Conservation (phyloP, 495 filamentous ascomycete genomes). For the Physcia stellaris region DNA sequence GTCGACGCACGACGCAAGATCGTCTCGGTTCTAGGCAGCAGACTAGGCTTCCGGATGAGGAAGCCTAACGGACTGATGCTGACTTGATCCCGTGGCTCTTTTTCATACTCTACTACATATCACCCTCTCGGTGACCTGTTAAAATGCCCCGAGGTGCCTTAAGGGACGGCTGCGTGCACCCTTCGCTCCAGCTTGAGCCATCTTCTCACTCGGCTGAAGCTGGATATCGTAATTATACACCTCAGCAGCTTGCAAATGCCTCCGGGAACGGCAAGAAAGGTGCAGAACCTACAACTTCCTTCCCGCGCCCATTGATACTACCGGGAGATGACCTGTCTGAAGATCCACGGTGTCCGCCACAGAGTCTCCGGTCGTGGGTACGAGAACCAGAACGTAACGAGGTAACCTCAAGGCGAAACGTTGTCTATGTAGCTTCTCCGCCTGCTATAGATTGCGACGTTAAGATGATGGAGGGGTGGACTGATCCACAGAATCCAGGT, state of each 20-base stretch:
- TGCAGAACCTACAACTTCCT: conserved; percentile 13
- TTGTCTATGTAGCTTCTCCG: conserved; percentile 37
- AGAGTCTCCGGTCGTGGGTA: conserved; percentile 44
- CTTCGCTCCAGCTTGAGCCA: too few relatives aligned
- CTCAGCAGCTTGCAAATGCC: neutral
- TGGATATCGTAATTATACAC: neutral
- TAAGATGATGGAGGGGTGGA: conserved; percentile 26
- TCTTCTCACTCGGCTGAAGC: neutral
- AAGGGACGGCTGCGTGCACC: too few relatives aligned
- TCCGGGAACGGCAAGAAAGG: neutral
- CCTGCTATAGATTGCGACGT: conserved; percentile 25
- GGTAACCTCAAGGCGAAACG: conserved; percentile 30
- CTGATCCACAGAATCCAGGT: conserved; percentile 8
- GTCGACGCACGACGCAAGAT: too few relatives aligned
- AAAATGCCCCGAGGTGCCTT: too few relatives aligned
- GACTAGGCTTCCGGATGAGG: too few relatives aligned
- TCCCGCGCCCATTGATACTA: conserved; percentile 47
- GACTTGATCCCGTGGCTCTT: too few relatives aligned
- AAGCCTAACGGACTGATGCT: too few relatives aligned
- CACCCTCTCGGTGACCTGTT: too few relatives aligned
- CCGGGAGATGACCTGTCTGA: conserved; percentile 44
- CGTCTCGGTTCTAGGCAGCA: too few relatives aligned
- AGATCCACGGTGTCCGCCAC: conserved; percentile 39
- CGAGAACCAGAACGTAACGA: conserved; percentile 37
- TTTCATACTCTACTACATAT: too few relatives aligned